phyloP scores from a whole-genome alignment of 108 stramenopile species.

The Skeletonema grethae region DNA sequence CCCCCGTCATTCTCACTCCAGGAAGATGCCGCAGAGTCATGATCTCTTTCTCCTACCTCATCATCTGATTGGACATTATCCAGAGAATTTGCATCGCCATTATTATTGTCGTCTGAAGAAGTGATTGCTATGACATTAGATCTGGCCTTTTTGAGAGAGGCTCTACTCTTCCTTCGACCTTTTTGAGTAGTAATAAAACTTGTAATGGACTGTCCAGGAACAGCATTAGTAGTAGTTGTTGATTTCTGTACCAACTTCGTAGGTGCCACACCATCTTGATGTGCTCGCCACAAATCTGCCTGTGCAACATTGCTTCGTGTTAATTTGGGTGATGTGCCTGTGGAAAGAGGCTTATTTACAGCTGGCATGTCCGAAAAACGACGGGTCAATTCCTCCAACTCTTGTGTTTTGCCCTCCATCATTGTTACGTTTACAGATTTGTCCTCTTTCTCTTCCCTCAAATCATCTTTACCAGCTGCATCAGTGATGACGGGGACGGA shows the following conservation, averaged over 20 bases:
- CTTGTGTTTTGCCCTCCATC: not conserved
- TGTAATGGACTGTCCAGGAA: not conserved
- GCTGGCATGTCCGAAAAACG: not conserved
- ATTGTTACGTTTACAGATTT: not conserved
- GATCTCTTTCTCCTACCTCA: slow-evolving; percentile 26
- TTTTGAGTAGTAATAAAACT: not conserved
- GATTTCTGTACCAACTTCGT: slow-evolving; percentile 11
- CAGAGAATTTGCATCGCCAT: slow-evolving; percentile 4
- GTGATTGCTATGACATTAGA: not conserved
- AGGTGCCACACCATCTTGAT: slow-evolving; percentile 31
- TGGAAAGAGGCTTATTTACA: not conserved
- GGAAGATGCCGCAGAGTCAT: slow-evolving; percentile 38
- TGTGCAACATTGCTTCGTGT: slow-evolving; percentile 12
- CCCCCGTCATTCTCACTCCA: slow-evolving; percentile 37
- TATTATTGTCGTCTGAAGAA: not conserved
- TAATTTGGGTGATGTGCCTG: not conserved
- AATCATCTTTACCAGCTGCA: not conserved
- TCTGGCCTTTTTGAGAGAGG: not conserved
- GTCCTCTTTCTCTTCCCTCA: not conserved
- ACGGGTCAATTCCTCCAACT: not conserved
- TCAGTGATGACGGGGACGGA: slow-evolving; percentile 10
- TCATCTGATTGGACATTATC: slow-evolving; percentile 22
- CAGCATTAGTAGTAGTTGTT: not conserved
- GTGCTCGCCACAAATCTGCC: slow-evolving; percentile 34
- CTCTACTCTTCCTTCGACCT: not conserved